Evolutionary conservation across 2,329 filamentous ascomycete genomes (phyloP).

Genomic region (Thielaviopsis euricoi): DNA sequence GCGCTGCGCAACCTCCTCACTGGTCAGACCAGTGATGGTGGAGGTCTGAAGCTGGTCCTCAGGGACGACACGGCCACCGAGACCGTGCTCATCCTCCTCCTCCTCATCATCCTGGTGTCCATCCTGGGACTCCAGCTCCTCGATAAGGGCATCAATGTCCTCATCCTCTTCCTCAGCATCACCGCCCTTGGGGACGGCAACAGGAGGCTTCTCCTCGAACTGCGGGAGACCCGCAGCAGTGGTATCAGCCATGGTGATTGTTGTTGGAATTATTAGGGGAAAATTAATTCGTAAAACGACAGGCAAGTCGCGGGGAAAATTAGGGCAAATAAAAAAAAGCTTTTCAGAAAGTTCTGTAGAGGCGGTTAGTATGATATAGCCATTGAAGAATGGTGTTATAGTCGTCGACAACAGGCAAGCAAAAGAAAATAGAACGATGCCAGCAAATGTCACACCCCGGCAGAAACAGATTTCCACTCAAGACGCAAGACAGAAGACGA

Average conservation of each 20-base stretch:
- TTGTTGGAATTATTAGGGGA: conserved; percentile 11
- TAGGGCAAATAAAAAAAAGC: background rate
- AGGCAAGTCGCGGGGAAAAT: conserved; percentile 12
- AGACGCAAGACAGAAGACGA: too few species aligned
- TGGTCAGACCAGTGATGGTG: conserved; percentile 49
- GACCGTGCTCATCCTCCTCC: conserved; percentile 32
- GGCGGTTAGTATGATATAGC: background rate
- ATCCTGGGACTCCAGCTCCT: conserved; percentile 72
- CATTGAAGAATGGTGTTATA: background rate
- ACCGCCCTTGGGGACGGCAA: conserved; percentile 20
- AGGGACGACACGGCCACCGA: conserved; percentile 43
- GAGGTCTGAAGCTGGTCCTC: conserved; percentile 68
- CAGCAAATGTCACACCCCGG: too few species aligned
- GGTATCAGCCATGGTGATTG: conserved; percentile 36
- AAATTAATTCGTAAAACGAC: conserved; percentile 11
- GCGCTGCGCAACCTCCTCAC: conserved; percentile 45
- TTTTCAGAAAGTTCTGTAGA: conserved; percentile 12
- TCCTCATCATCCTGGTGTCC: conserved; percentile 49
- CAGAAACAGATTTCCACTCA: too few species aligned
- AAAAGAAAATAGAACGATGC: background rate
- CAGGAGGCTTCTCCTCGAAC: conserved; percentile 40
- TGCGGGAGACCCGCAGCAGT: conserved; percentile 38
- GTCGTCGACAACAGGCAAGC: background rate
- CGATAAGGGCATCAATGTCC: conserved; percentile 74
- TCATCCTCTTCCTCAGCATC: conserved; percentile 57